These are phyloP conservation scores for Lentithecium fluviatile DNA, from an alignment of 495 filamentous ascomycete genomes.

Conservation along the genomic window DNA sequence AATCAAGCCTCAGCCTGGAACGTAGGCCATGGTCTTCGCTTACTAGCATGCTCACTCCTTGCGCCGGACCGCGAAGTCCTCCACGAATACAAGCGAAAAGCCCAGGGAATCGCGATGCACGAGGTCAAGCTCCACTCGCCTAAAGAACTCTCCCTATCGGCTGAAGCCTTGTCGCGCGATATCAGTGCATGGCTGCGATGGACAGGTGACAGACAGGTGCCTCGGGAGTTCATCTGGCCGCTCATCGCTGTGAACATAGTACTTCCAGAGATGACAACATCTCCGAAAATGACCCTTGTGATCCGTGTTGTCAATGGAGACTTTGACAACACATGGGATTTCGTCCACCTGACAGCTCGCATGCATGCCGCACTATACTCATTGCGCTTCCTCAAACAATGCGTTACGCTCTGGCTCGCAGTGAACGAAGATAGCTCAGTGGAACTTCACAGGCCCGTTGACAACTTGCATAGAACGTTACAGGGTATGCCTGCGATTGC, in stretches of 20 bases:
- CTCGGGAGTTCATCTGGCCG: slow-evolving; percentile 1
- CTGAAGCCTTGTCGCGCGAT: background rate
- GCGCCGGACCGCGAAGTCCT: background rate
- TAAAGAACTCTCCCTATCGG: background rate
- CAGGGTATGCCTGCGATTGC: slow-evolving; percentile 8
- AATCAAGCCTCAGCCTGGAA: slow-evolving; percentile 25
- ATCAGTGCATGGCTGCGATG: slow-evolving; percentile 3
- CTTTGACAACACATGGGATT: slow-evolving; percentile 28
- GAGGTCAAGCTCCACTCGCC: background rate
- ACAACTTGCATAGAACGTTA: background rate
- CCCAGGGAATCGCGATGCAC: slow-evolving; percentile 6
- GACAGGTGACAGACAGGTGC: background rate
- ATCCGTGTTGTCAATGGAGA: background rate
- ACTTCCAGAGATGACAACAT: background rate
- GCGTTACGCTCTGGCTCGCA: slow-evolving; percentile 19
- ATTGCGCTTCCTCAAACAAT: slow-evolving; percentile 25
- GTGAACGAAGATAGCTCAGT: background rate
- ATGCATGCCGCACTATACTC: slow-evolving; percentile 32
- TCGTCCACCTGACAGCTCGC: slow-evolving; percentile 24
- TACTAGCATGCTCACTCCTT: slow-evolving; percentile 29
- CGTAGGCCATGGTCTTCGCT: slow-evolving; percentile 16
- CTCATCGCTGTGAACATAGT: background rate
- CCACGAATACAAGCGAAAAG: slow-evolving; percentile 20
- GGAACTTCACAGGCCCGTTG: background rate
- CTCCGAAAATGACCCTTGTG: slow-evolving; percentile 4